These are phyloP conservation scores for Amanita rubescens DNA, from an alignment of 768 basidiomycete species.

Conservation along the genomic window DNA sequence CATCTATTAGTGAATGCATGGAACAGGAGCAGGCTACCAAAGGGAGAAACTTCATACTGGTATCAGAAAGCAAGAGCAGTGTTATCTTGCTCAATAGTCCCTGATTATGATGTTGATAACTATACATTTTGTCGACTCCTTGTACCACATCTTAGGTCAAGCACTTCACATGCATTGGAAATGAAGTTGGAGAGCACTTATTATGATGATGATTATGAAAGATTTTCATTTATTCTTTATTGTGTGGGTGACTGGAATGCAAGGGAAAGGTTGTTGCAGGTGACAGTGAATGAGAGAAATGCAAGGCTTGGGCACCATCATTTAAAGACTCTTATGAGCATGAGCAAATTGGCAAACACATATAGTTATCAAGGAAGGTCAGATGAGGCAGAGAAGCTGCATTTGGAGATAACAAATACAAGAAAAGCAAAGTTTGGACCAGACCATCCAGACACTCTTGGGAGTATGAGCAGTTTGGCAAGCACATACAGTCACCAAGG, in stretches of 20 bases:
- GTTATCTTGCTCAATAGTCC: neutral
- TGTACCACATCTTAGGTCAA: conserved; percentile 5
- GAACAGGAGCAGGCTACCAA: neutral
- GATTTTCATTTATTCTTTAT: neutral
- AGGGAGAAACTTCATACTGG: neutral
- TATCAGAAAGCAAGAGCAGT: neutral
- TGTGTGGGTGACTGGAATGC: neutral
- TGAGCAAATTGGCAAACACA: neutral
- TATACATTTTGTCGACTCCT: neutral
- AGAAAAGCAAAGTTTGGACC: neutral
- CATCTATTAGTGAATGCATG: conserved; percentile 10
- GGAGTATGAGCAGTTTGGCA: neutral
- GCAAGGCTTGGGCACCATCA: neutral
- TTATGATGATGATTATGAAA: neutral
- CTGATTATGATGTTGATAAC: neutral
- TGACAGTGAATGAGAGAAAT: neutral
- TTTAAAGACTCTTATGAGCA: neutral
- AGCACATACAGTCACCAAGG: neutral
- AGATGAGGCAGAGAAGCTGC: neutral
- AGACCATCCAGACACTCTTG: neutral
- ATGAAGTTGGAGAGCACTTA: neutral
- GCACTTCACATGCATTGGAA: neutral
- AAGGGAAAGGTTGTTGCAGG: neutral
- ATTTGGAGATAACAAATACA: neutral
- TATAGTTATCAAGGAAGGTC: neutral